Conservation (phyloP, 345 rosid species). For the Microthlaspi erraticum region DNA sequence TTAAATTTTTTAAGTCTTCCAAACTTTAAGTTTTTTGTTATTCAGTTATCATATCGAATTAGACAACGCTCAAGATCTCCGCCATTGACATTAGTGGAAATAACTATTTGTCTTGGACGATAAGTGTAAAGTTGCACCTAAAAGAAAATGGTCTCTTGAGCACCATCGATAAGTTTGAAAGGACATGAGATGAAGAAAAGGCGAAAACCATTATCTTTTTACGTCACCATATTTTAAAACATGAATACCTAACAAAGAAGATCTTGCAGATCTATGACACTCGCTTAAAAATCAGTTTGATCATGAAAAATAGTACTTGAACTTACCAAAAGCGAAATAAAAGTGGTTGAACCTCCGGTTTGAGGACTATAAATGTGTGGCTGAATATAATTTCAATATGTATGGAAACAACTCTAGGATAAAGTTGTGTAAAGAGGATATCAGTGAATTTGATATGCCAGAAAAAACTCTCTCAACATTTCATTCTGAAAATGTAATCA, state of each 20-base stretch:
- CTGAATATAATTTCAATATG: not conserved
- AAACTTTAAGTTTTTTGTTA: too few species aligned
- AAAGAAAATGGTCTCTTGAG: too few species aligned
- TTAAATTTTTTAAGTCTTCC: too few species aligned
- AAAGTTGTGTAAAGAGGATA: not conserved
- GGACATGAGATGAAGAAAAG: not conserved
- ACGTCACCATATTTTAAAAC: not conserved
- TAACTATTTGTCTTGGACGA: too few species aligned
- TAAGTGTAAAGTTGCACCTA: too few species aligned
- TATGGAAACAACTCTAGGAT: not conserved
- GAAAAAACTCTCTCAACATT: not conserved
- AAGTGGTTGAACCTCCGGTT: not conserved
- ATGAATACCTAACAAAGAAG: not conserved
- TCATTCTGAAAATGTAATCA: not conserved
- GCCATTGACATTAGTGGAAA: too few species aligned
- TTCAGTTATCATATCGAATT: too few species aligned
- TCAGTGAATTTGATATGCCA: not conserved
- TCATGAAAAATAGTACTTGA: constrained; percentile 14
- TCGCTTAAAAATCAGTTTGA: not conserved
- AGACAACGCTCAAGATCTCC: too few species aligned
- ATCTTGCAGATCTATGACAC: not conserved
- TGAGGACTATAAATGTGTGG: not conserved
- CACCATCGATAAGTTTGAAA: too few species aligned
- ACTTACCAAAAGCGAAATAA: not conserved
- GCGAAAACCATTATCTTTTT: not conserved